A percentile compares a stretch with the other conserved stretches of the same genome.
These are phyloP conservation scores for Paramecium biaurelia DNA, from an alignment of 73 alveolate species.

Conservation along the genomic window DNA sequence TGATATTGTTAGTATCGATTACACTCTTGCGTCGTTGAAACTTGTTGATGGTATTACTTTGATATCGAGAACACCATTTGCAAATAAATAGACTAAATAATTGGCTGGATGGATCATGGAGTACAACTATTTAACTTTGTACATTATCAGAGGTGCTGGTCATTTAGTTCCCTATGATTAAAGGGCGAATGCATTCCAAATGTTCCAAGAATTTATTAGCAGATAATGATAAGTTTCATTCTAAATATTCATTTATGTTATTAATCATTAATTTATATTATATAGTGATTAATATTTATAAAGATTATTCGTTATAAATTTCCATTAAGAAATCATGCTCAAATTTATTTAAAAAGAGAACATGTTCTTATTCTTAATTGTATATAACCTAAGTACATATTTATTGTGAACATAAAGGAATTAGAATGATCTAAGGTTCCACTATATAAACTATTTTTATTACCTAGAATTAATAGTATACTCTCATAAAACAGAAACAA, in stretches of 20 bases:
- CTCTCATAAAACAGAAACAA: too few relatives aligned
- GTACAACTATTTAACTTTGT: constrained; percentile 24
- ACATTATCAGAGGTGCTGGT: constrained; percentile 37
- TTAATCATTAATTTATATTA: background rate
- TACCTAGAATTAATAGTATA: too few relatives aligned
- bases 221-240: background rate
- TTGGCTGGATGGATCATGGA: constrained; percentile 34
- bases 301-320: too few relatives aligned
- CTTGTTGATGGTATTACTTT: background rate
- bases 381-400: too few relatives aligned
- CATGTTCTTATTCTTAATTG: too few relatives aligned
- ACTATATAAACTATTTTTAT: too few relatives aligned
- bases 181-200: background rate
- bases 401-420: too few relatives aligned
- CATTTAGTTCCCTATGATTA: constrained; percentile 45
- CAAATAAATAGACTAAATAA: background rate
- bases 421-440: too few relatives aligned
- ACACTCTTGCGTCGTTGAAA: constrained; percentile 9
- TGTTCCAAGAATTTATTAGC: background rate
- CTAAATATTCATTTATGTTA: background rate
- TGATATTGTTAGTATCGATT: background rate
- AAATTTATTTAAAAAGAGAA: too few relatives aligned
- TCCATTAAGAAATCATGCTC: too few relatives aligned
- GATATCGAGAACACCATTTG: constrained; percentile 18
- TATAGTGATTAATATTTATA: too few relatives aligned